These are phyloP conservation scores for Cymbidium sinense DNA, from an alignment of 106 monocot genomes.

Conservation along the genomic window DNA sequence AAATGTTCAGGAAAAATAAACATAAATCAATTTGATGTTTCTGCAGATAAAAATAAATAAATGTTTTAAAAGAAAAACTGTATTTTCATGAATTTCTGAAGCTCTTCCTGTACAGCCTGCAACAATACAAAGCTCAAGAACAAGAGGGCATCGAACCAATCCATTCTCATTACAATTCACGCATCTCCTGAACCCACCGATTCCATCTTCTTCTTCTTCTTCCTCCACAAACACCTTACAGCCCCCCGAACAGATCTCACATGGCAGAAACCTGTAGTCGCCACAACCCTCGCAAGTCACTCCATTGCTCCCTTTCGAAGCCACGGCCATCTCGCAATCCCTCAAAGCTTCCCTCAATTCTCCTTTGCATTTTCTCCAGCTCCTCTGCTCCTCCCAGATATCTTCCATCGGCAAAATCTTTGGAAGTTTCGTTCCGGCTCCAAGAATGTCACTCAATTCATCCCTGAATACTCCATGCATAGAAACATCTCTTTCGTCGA, in stretches of 20 bases:
- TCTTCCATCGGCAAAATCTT: slow-evolving; percentile 51
- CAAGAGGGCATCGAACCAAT: slow-evolving; percentile 67
- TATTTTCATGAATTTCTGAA: too few relatives aligned
- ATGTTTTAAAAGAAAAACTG: too few relatives aligned
- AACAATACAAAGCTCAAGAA: slow-evolving; percentile 8
- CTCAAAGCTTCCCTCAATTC: slow-evolving; percentile 28
- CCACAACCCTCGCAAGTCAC: slow-evolving; percentile 44
- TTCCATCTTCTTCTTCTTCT: slow-evolving; percentile 9
- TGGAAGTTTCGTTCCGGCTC: slow-evolving; percentile 43
- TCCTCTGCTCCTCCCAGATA: slow-evolving; percentile 71
- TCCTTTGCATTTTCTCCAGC: slow-evolving; percentile 52
- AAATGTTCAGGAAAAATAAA: too few relatives aligned
- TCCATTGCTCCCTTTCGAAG: slow-evolving; percentile 2
- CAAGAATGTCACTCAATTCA: slow-evolving; percentile 50
- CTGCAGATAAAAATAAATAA: too few relatives aligned
- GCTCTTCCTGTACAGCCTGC: neutral
- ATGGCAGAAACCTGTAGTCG: slow-evolving; percentile 54
- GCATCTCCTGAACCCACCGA: slow-evolving; percentile 53
- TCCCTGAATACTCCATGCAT: slow-evolving; percentile 69
- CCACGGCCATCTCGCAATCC: slow-evolving; percentile 34
- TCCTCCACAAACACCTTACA: slow-evolving; percentile 66
- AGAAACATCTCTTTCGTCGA: slow-evolving; percentile 88
- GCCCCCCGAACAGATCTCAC: slow-evolving; percentile 64
- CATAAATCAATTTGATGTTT: too few relatives aligned
- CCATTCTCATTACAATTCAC: slow-evolving; percentile 87